Conservation (phyloP, 2,329 filamentous ascomycete species). For the Gremmenia infestans region DNA sequence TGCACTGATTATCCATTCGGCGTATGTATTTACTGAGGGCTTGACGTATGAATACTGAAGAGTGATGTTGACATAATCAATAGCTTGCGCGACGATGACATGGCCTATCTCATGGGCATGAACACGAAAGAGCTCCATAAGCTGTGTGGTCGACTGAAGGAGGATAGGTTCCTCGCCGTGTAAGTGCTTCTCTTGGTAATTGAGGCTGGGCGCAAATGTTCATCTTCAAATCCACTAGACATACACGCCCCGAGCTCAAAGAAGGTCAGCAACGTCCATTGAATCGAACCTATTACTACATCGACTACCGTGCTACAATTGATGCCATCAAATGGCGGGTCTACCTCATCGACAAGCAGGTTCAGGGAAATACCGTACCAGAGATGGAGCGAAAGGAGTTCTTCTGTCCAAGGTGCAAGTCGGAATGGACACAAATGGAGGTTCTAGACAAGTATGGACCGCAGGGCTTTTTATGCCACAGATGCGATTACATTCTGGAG, state of each 20-base stretch:
- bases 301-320: slow-evolving; percentile 90
- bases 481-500: slow-evolving; percentile 62
- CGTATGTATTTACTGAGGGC: slow-evolving; percentile 40
- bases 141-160: slow-evolving; percentile 75
- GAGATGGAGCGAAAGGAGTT: slow-evolving; percentile 89
- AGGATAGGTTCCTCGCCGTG: slow-evolving; percentile 81
- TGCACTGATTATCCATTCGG: slow-evolving; percentile 71
- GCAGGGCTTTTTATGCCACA: slow-evolving; percentile 75
- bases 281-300: slow-evolving; percentile 92
- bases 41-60: slow-evolving; percentile 5
- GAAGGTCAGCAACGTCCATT: slow-evolving; percentile 78
- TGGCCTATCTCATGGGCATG: slow-evolving; percentile 81
- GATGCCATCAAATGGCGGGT: slow-evolving; percentile 96
- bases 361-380: slow-evolving; percentile 77
- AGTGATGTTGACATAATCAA: slow-evolving; percentile 26
- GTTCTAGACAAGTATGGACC: slow-evolving; percentile 68
- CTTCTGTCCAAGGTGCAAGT: slow-evolving; percentile 73
- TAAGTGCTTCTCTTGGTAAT: slow-evolving; percentile 40
- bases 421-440: slow-evolving; percentile 86
- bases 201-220: neutral
- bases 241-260: slow-evolving; percentile 69
- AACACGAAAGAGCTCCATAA: slow-evolving; percentile 91
- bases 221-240: slow-evolving; percentile 38
- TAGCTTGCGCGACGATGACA: slow-evolving; percentile 77
- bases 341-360: slow-evolving; percentile 80